These are phyloP conservation scores for Botryotinia globosa DNA, from an alignment of 2,329 filamentous ascomycete species.

Conservation along the genomic window DNA sequence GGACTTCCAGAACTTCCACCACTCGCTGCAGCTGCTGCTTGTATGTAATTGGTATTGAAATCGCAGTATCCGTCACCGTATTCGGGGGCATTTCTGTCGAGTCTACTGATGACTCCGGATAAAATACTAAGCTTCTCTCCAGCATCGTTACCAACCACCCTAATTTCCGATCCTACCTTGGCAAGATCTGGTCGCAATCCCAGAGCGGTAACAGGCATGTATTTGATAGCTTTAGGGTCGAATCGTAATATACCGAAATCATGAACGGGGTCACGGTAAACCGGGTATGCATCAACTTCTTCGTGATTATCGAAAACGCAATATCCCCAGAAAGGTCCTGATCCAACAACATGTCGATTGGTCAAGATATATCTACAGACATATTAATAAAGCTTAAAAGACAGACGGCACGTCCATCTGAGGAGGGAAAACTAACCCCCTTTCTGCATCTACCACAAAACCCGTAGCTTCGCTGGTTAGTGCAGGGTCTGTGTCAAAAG, in stretches of 20 bases:
- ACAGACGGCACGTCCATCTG: background rate
- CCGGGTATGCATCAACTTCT: slow-evolving; percentile 89
- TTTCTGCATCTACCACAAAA: slow-evolving; percentile 93
- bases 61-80: slow-evolving; percentile 98
- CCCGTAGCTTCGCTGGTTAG: slow-evolving; percentile 94
- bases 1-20: slow-evolving; percentile 98
- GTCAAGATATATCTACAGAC: slow-evolving; percentile 68
- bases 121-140: slow-evolving; percentile 98
- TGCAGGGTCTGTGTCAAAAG: slow-evolving; percentile 95
- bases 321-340: slow-evolving; percentile 97
- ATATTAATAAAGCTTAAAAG: slow-evolving; percentile 31
- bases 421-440: slow-evolving; percentile 51
- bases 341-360: slow-evolving; percentile 89
- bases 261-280: slow-evolving; percentile 97
- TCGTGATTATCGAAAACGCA: slow-evolving; percentile 99
- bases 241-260: slow-evolving; percentile 98
- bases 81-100: slow-evolving; percentile 95
- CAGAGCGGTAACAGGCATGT: slow-evolving; percentile 85
- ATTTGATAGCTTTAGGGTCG: slow-evolving; percentile 93
- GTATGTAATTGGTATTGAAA: slow-evolving; percentile 95
- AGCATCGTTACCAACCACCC: slow-evolving; percentile 97
- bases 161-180: slow-evolving; percentile 86
- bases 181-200: slow-evolving; percentile 82
- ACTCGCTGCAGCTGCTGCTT: slow-evolving; percentile 93
- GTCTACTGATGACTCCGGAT: slow-evolving; percentile 91